A percentile compares a stretch with the other conserved stretches of the same genome.
Conservation (phyloP, 257 asterid species). For the Gynochthodes officinalis region DNA sequence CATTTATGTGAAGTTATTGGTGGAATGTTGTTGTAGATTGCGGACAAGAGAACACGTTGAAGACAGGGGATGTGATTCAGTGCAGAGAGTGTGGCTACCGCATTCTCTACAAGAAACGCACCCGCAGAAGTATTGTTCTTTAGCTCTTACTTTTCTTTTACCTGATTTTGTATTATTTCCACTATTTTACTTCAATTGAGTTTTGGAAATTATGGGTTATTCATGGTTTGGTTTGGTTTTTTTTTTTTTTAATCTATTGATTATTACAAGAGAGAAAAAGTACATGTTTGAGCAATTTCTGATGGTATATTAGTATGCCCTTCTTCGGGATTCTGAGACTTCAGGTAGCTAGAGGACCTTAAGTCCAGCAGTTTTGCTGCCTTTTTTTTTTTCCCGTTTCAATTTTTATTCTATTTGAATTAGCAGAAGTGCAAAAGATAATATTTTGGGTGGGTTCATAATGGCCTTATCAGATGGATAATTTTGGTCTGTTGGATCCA, state of each 20-base stretch:
- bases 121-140: constrained; percentile 58
- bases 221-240: no score
- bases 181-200: not conserved
- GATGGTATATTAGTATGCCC: not conserved
- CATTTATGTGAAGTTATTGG: not conserved
- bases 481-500: not conserved
- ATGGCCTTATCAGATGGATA: not conserved
- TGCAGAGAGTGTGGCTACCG: constrained; percentile 92
- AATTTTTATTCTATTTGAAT: not conserved
- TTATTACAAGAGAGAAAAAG: not conserved
- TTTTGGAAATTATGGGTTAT: not conserved
- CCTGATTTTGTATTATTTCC: not conserved
- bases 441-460: not conserved
- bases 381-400: not conserved
- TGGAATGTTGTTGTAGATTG: constrained; percentile 48
- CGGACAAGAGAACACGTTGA: constrained; percentile 83
- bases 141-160: not conserved
- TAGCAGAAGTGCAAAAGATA: not conserved
- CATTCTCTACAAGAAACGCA: constrained; percentile 88
- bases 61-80: constrained; percentile 79
- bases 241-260: not conserved
- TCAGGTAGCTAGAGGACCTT: not conserved
- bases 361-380: not conserved
- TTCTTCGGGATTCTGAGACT: not conserved
- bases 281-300: not conserved